These are phyloP conservation scores for Phytopythium litorale DNA, from an alignment of 352 stramenopile genomes.

Conservation along the genomic window DNA sequence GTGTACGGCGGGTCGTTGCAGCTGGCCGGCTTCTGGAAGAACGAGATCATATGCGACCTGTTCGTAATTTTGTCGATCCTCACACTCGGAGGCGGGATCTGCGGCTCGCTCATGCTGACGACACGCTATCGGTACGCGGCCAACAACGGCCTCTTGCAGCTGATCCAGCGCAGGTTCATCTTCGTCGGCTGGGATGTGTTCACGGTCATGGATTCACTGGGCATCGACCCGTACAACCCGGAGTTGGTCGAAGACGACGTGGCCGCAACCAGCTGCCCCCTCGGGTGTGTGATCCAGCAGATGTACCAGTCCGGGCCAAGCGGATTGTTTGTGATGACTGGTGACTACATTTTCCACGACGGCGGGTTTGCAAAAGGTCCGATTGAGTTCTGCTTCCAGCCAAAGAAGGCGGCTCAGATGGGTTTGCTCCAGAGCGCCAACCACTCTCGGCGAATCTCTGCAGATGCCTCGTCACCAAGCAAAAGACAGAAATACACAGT, in stretches of 20 bases:
- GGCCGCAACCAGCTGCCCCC: conserved; percentile 14
- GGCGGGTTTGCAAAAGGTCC: conserved; percentile 18
- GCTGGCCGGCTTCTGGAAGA: conserved; percentile 44
- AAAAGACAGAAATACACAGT: conserved; percentile 3
- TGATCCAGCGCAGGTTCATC: conserved; percentile 48
- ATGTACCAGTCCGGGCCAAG: conserved; percentile 30
- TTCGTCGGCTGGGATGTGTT: conserved; percentile 49
- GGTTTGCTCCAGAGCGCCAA: conserved; percentile 16
- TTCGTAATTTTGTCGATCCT: conserved; percentile 33
- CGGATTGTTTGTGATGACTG: conserved; percentile 16
- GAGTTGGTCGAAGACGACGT: conserved; percentile 9
- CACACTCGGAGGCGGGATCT: conserved; percentile 16
- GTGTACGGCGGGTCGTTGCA: conserved; percentile 35
- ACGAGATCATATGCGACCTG: conserved; percentile 55
- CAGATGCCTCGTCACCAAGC: not conserved
- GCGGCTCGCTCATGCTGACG: conserved; percentile 24
- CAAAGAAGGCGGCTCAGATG: conserved; percentile 17
- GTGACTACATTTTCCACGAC: conserved; percentile 32
- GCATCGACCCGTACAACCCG: conserved; percentile 20
- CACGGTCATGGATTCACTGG: conserved; percentile 27
- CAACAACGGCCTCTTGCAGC: conserved; percentile 42
- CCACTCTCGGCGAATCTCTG: not conserved
- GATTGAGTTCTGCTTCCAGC: conserved; percentile 20
- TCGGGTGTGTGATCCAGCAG: conserved; percentile 25
- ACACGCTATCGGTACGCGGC: conserved; percentile 37